These are phyloP conservation scores for Lichtheimia ramosa DNA, from an alignment of 371 early-diverging fungal genomes.

Conservation along the genomic window DNA sequence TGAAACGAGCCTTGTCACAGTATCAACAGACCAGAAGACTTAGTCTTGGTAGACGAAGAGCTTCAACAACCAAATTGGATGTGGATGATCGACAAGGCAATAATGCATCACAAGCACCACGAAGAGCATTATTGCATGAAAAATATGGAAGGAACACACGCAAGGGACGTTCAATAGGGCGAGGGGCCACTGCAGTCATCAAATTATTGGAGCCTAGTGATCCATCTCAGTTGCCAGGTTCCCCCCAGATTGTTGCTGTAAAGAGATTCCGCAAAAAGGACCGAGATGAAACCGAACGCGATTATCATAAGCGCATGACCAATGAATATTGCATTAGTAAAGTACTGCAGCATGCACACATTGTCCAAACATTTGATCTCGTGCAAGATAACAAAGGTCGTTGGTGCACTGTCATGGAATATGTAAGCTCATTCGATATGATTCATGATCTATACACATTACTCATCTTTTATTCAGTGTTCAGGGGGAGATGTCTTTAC, in stretches of 20 bases:
- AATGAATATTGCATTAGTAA: constrained; percentile 40
- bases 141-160: constrained; percentile 15
- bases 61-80: constrained; percentile 3
- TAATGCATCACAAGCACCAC: not conserved
- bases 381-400: constrained; percentile 24
- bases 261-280: constrained; percentile 38
- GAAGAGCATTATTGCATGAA: constrained; percentile 14
- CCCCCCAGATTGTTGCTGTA: constrained; percentile 27
- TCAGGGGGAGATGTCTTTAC: constrained; percentile 39
- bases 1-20: constrained; percentile 22
- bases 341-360: constrained; percentile 24
- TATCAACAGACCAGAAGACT: constrained; percentile 19
- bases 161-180: constrained; percentile 18
- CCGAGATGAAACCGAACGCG: constrained; percentile 22
- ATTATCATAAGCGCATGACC: constrained; percentile 40
- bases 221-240: not conserved
- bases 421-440: constrained; percentile 22
- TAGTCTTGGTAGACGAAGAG: constrained; percentile 3
- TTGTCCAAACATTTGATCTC: constrained; percentile 35
- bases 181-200: constrained; percentile 25
- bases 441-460: not conserved
- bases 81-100: constrained; percentile 3
- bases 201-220: constrained; percentile 6
- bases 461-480: constrained; percentile 20
- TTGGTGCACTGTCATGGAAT: constrained; percentile 47